Percentiles rank a stretch among this genome's conserved stretches.
Conservation (phyloP, 2,329 filamentous ascomycete genomes). For the Penicillium verrucosum region DNA sequence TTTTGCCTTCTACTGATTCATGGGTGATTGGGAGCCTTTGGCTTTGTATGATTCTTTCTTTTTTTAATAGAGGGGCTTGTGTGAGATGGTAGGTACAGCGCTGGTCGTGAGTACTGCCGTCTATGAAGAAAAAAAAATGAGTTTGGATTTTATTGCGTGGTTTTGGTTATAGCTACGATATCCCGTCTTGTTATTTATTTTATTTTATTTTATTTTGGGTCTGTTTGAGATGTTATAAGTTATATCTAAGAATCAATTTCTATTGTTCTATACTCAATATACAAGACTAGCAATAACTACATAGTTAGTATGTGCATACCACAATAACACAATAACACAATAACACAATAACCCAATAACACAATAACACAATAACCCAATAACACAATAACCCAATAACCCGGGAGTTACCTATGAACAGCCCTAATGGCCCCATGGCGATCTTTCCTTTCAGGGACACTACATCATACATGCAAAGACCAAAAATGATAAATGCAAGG, state of each 20-base stretch:
- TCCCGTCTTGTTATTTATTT: conserved; percentile 11
- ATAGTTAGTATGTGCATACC: background rate
- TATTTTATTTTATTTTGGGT: background rate
- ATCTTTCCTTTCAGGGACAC: background rate
- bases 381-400: no score
- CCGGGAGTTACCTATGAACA: no score
- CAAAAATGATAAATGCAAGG: background rate
- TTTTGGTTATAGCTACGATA: conserved; percentile 23
- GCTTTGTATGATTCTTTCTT: conserved; percentile 1
- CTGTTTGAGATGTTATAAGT: background rate
- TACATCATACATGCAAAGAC: background rate
- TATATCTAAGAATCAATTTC: background rate
- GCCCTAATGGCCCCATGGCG: conserved; percentile 3
- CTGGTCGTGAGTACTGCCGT: conserved; percentile 15
- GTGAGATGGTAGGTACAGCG: conserved; percentile 11
- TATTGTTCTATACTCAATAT: background rate
- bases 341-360: no score
- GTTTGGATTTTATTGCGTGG: conserved; percentile 8
- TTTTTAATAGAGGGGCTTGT: conserved; percentile 5
- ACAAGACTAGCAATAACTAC: background rate
- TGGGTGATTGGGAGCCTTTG: background rate
- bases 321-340: no score
- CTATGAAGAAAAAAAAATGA: conserved; percentile 1
- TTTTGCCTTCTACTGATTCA: background rate
- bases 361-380: no score